These are phyloP conservation scores for Olyra latifolia DNA, from an alignment of 176 grass and related monocot genomes.

Conservation along the genomic window DNA sequence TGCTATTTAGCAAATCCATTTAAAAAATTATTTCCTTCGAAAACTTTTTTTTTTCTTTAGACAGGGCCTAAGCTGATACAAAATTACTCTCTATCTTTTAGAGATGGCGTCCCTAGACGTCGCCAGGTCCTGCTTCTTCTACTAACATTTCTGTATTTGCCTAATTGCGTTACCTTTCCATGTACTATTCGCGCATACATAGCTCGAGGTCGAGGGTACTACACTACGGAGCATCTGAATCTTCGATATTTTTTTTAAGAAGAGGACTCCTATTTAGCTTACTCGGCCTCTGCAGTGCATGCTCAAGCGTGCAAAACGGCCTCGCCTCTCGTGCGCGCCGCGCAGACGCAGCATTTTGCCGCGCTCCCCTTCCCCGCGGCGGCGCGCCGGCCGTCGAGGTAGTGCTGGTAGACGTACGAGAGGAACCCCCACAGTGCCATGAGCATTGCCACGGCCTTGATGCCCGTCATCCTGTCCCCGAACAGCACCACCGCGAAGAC, in stretches of 20 bases:
- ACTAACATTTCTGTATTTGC: no score
- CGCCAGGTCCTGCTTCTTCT: no score
- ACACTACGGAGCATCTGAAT: no score
- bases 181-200: neutral
- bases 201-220: neutral
- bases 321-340: neutral
- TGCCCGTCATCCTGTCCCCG: conserved; percentile 65
- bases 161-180: neutral
- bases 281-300: no score
- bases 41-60: no score
- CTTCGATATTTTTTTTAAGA: neutral
- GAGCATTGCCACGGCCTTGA: conserved; percentile 71
- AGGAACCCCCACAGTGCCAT: conserved; percentile 85
- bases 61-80: no score
- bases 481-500: conserved; percentile 77
- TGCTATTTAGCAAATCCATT: no score
- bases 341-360: conserved; percentile 29
- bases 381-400: conserved; percentile 46
- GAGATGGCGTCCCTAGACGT: no score
- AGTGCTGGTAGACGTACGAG: conserved; percentile 84
- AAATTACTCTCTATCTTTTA: no score
- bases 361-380: neutral
- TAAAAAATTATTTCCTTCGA: no score
- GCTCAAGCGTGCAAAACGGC: neutral
- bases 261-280: neutral